Evolutionary conservation across 208 protist species (phyloP), one percentile per base, ranked within the genome.

Genomic region (Wallacemonas sp.): DNA sequence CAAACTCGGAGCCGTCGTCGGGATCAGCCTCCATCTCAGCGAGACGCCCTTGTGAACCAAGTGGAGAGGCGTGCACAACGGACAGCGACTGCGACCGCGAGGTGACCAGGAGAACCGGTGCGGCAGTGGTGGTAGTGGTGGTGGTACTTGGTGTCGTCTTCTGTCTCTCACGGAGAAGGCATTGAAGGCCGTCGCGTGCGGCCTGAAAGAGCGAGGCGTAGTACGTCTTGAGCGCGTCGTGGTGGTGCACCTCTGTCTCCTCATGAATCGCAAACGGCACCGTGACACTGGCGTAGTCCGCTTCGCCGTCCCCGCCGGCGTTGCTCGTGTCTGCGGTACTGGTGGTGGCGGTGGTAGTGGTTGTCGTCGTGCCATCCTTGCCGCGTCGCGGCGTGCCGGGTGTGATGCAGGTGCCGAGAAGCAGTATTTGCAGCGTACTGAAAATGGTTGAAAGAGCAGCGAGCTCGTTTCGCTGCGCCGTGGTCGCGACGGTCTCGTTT

Each of bases 391-490:
- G 26, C 47, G 23, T 3, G 26, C 47, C 12, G 54, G 32, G 43
- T 70, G 52, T 68, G 68, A 48, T 86, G 46, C 83, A 87, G 14
- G 83, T 72, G 60, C 87, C 81, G n/a, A 93, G 80, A 11, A 90
- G 72, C 39, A 90, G 68, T 26, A 93, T 68, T 48, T 93, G 87
- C 57, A 93, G 65, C n/a, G 77, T 77, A 21, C 81, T 80, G 46
- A 88, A 77, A 19, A 83, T 79, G 27, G 85, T 78, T 6, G 80
- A 72, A 24, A 93, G 76, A 8, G 73, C 69, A 9, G 58, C 26
- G 30, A 70, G 57, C 26, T 68, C n/a, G n/a, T n/a, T n/a, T n/a
- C n/a, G n/a, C 68, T 6, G 39, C 5, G 9, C 19, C 8, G 33
- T 71, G 70, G 30, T 39, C 47, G 30, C 62, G 70, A 27, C 68